Percentiles rank a stretch among this genome's conserved stretches.
phyloP scores from a whole-genome alignment of 1,139 yeast genomes.

The Meyerozyma elateridarum region DNA sequence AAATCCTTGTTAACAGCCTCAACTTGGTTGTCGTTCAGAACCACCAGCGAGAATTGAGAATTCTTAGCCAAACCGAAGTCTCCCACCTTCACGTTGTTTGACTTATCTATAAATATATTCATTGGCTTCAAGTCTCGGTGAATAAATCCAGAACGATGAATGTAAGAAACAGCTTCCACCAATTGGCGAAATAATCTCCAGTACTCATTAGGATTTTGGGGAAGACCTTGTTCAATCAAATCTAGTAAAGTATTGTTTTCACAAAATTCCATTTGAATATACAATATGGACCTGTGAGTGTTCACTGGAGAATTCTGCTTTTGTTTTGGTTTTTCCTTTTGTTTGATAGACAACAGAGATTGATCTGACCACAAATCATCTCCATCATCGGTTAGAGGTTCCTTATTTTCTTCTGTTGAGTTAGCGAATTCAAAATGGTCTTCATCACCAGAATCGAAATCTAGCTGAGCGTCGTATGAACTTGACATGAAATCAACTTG shows the following conservation, averaged over 20 bases:
- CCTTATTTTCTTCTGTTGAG: constrained; percentile 29
- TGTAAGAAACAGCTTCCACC: constrained; percentile 84
- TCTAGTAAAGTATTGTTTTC: constrained; percentile 88
- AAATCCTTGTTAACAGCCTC: constrained; percentile 56
- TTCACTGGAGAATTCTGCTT: neutral
- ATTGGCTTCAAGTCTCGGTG: constrained; percentile 95
- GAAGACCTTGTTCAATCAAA: constrained; percentile 77
- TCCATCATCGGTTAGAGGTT: constrained; percentile 16
- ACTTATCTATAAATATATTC: constrained; percentile 90
- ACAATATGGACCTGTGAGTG: constrained; percentile 50
- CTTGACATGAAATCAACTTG: constrained; percentile 64
- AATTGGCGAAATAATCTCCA: constrained; percentile 89
- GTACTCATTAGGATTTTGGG: constrained; percentile 67
- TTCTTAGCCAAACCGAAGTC: constrained; percentile 95
- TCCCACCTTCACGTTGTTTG: constrained; percentile 87
- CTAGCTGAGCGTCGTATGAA: constrained; percentile 49
- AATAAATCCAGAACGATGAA: constrained; percentile 89
- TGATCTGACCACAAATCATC: constrained; percentile 15
- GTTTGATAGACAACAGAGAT: neutral
- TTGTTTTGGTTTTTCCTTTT: constrained; percentile 1
- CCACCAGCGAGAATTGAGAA: constrained; percentile 43
- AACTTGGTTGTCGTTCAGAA: constrained; percentile 39
- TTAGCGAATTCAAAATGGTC: constrained; percentile 48
- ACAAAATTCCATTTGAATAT: constrained; percentile 97
- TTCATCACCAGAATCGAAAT: constrained; percentile 8